Evolutionary conservation across 148 eudicot species (phyloP), one percentile per base, ranked within the genome.

Genomic region (Fallopia convolvulus): DNA sequence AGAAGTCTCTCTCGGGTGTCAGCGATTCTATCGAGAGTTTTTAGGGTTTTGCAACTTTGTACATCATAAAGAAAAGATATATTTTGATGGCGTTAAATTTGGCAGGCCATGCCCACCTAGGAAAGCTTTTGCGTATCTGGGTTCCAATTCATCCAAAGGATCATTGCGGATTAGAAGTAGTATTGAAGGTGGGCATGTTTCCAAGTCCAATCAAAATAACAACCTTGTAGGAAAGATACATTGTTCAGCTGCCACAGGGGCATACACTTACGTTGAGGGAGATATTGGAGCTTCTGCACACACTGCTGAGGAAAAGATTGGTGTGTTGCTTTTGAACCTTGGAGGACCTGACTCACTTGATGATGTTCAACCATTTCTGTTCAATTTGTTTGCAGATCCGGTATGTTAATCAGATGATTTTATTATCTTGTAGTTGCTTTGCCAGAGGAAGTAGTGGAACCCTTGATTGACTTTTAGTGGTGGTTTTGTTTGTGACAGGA

Each of bases 361-460:
- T 75, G 97, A 95, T 81, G 99, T 95, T 82, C 97, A 95, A 79
- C 99, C 97, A 4, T 95, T 95, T 83, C 82, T 95, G 80, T 95
- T 66, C 78, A 95, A 95, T 83, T 84, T 95, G 72, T 95, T 95
- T 92, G 99, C 99, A 32, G 99, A 95, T 78, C 99, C 99, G 40
- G 99, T 95, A 92, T 79, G 90, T 81, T 77, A 32, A 73, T 44
- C 15, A 44, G 13, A 10, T 46, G 55, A 11, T 44, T 72, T 53
- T 2, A 48, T 13, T 63, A 72, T 36, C 46, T 44, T 78, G 17
- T 10, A 49, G 2, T 33, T 48, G 30, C 3, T 32, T 20, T 10
- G 40, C 48, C 21, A 32, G 44, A 75, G 18, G 4, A 44, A 53
- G 44, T 74, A 70, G 36, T n/a, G 26, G 81, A 63, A 41, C 63